Evolutionary conservation across 345 rosid species (phyloP).

Genomic region (Nasturtium officinale): DNA sequence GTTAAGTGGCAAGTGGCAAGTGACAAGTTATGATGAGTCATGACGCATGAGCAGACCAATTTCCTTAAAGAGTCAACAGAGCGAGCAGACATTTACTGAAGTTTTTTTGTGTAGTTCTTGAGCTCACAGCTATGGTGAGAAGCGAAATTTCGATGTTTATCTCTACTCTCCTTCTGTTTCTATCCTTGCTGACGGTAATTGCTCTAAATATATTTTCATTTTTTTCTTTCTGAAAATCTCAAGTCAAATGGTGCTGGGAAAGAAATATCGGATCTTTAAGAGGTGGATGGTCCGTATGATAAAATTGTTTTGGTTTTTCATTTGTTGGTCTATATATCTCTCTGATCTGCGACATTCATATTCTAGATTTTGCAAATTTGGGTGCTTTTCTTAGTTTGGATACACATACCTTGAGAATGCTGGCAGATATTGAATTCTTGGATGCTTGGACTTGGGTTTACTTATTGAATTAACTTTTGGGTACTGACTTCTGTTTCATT

Average conservation of each 20-base stretch:
- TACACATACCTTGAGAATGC: not conserved
- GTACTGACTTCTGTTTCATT: not conserved
- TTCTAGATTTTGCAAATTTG: not conserved
- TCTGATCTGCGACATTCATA: not conserved
- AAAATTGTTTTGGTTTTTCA: conserved; percentile 7
- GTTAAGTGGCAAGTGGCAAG: not conserved
- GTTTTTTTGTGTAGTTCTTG: not conserved
- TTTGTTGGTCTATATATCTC: not conserved
- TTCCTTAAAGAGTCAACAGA: not conserved
- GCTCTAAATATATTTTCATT: not conserved
- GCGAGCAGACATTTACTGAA: not conserved
- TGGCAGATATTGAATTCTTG: not conserved
- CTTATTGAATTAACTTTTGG: not conserved
- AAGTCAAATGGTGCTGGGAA: conserved; percentile 1
- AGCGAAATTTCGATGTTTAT: not conserved
- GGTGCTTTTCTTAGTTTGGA: conserved; percentile 12
- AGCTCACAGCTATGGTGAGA: conserved; percentile 35
- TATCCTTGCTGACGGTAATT: conserved; percentile 24
- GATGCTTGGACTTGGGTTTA: not conserved
- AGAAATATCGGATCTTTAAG: conserved; percentile 25
- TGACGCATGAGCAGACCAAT: not conserved
- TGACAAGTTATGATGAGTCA: not conserved
- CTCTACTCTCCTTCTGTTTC: conserved; percentile 24
- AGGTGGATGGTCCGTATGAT: not conserved
- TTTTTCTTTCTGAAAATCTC: not conserved